Base-by-base conservation (phyloP, 1,284 basidiomycete species). In the Apiotrichum gamsii region DNA sequence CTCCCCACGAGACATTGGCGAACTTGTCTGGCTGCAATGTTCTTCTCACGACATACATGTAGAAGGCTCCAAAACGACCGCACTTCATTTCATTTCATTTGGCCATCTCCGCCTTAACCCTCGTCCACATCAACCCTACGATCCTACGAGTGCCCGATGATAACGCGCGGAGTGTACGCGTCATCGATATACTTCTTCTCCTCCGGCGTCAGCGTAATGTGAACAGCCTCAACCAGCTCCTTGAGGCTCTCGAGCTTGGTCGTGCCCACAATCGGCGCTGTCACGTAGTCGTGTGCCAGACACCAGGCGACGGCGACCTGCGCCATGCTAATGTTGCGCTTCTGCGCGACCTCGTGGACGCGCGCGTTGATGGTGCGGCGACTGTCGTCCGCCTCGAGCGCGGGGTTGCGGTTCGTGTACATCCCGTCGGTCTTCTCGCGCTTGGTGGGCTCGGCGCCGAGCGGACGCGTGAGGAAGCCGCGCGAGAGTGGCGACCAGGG, bases 271-370 rank as follows among this genome's bases (percentile, higher is more conserved):
- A 70, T 70, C 3, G 68, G 68, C 10, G 70, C 68, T 1, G 65
- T 65, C 32, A 67, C 49, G 32, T 51, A 59, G 18, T 53, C 49
- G 20, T 62, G 59, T 21, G 65, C 51, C 21, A 80, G 47, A 5
- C 64, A 58, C 80, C 80, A 82, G 11, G 80, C 80, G 8, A 79
- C 52, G 4, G 76, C 72, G 29, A 82, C 69, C 57, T 82, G 80
- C 1, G 79, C 78, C 80, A 83, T 83, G 51, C 70, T 74, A 39
- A 78, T 58, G 1, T 72, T 74, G 40, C 65, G 70, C 59, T 78
- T 78, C 54, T 76, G 76, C 8, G 80, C 78, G 21, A 82, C 52
- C 51, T 78, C 75, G 52, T 80, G 76, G 24, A 81, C 75, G 13
- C 76, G 75, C 36, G 56, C 55, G 49, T 67, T 68, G 57, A 71